Conservation (phyloP, 768 basidiomycete genomes). For the Trametes cubensis region DNA sequence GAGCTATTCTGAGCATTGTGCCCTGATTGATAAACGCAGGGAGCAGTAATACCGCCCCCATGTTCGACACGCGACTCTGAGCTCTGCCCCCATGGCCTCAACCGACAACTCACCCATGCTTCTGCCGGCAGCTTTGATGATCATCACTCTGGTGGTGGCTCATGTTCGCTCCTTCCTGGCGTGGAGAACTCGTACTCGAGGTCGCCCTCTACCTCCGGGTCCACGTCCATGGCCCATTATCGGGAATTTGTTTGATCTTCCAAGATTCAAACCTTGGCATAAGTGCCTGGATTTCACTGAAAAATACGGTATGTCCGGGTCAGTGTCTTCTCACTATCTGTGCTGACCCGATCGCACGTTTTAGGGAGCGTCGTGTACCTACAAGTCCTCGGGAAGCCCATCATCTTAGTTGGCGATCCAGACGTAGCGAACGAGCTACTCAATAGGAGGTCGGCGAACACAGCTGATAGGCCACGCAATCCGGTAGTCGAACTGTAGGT, state of each 20-base stretch:
- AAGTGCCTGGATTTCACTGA: neutral
- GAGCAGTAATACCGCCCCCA: too few species aligned
- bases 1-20: too few species aligned
- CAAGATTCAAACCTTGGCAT: conserved; percentile 8
- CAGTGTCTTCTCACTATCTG: neutral
- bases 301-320: neutral
- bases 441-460: conserved; percentile 25
- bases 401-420: conserved; percentile 10
- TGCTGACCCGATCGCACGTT: neutral
- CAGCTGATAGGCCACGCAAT: conserved; percentile 20
- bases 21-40: too few species aligned
- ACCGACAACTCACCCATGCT: too few species aligned
- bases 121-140: too few species aligned
- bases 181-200: neutral
- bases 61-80: too few species aligned
- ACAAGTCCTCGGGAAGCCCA: neutral
- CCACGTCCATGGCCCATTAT: conserved; percentile 28
- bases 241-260: conserved; percentile 28
- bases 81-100: too few species aligned
- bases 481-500: conserved; percentile 23
- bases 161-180: too few species aligned
- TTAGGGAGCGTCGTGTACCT: neutral
- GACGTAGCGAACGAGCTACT: conserved; percentile 11
- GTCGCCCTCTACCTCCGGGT: conserved; percentile 26
- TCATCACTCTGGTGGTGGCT: too few species aligned